These are phyloP conservation scores for Begonia fuchsioides DNA, from an alignment of 306 rosid species.

Conservation along the genomic window DNA sequence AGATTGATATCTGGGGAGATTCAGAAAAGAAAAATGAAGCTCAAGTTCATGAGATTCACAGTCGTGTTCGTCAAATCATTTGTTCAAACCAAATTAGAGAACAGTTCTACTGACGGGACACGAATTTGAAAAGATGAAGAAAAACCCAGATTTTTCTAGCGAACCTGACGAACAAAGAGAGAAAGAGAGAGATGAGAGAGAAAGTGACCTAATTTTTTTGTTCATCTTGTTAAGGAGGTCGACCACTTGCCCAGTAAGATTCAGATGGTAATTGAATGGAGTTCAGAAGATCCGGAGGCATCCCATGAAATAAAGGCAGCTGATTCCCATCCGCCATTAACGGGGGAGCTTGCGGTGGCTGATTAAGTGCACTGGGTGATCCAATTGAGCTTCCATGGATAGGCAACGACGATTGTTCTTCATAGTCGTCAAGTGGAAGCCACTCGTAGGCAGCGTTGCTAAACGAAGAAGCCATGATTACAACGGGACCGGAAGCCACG, in stretches of 20 bases:
- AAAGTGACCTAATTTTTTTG: background rate
- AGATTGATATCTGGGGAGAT: too few species aligned
- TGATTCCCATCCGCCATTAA: constrained; percentile 39
- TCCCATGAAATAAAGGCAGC: constrained; percentile 49
- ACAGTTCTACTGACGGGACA: too few species aligned
- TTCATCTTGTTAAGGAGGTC: constrained; percentile 45
- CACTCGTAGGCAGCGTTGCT: constrained; percentile 98
- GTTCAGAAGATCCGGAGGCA: constrained; percentile 64
- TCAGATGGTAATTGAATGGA: constrained; percentile 82
- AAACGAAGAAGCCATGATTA: constrained; percentile 86
- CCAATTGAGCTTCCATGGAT: constrained; percentile 46
- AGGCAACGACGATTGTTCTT: constrained; percentile 8
- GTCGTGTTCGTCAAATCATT: too few species aligned
- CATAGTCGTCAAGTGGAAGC: constrained; percentile 86
- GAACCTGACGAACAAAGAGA: too few species aligned
- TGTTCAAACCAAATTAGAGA: too few species aligned
- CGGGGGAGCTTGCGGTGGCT: background rate
- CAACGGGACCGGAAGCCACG: constrained; percentile 76
- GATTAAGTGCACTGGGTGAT: constrained; percentile 39
- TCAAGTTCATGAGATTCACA: too few species aligned
- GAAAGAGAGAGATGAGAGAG: too few species aligned
- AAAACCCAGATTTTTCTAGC: too few species aligned
- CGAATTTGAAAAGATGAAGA: too few species aligned
- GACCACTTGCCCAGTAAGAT: constrained; percentile 60
- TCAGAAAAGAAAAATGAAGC: too few species aligned